phyloP scores from a whole-genome alignment of 179 eudicot genomes.

The Spergularia azorica region DNA sequence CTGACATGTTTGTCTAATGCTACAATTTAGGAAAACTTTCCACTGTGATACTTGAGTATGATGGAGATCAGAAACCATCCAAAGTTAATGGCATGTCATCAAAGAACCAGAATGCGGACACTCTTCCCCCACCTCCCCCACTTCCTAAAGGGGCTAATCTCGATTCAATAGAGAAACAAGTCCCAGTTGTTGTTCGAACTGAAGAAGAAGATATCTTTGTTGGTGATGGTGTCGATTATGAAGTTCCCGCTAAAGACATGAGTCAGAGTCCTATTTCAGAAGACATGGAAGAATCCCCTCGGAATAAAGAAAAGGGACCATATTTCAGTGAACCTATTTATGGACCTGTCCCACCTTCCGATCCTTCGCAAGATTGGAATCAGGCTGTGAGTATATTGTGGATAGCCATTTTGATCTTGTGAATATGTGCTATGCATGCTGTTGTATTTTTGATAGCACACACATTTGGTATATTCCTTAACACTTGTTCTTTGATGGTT shows the following conservation, averaged over 20 bases:
- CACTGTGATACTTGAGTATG: slow-evolving; percentile 51
- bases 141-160: slow-evolving; percentile 48
- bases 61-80: slow-evolving; percentile 52
- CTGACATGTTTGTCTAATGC: slow-evolving; percentile 12
- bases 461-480: slow-evolving; percentile 11
- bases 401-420: slow-evolving; percentile 11
- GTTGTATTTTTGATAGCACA: slow-evolving; percentile 15
- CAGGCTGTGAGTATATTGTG: slow-evolving; percentile 53
- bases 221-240: slow-evolving; percentile 83
- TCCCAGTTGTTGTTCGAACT: slow-evolving; percentile 56
- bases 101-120: slow-evolving; percentile 54
- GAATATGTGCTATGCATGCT: slow-evolving; percentile 1
- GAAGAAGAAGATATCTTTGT: slow-evolving; percentile 96
- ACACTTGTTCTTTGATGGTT: slow-evolving; percentile 10
- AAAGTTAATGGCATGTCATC: slow-evolving; percentile 46
- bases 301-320: slow-evolving; percentile 62
- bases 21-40: slow-evolving; percentile 57
- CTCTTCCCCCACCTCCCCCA: slow-evolving; percentile 83
- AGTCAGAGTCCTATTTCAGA: slow-evolving; percentile 90
- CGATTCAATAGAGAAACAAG: slow-evolving; percentile 59
- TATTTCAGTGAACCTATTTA: slow-evolving; percentile 78
- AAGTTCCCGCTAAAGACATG: slow-evolving; percentile 74
- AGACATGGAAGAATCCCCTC: slow-evolving; percentile 99
- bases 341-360: slow-evolving; percentile 90
- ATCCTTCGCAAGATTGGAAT: slow-evolving; percentile 80